These are phyloP conservation scores for Hypoxylon sp. DNA, from an alignment of 2,329 filamentous ascomycete genomes.

Conservation along the genomic window DNA sequence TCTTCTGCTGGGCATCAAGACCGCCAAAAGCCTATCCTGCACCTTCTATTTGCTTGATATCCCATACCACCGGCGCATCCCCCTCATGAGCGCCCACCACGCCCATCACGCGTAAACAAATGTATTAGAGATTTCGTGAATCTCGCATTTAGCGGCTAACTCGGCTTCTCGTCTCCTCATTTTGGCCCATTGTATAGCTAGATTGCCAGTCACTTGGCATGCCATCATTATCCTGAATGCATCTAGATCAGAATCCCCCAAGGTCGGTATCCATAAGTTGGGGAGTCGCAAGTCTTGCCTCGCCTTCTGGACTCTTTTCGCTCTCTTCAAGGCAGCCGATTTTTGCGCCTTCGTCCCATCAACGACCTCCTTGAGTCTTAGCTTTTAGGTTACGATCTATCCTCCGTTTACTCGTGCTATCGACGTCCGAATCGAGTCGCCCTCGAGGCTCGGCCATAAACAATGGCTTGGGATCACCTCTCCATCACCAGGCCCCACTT, in stretches of 20 bases:
- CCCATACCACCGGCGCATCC: constrained; percentile 33
- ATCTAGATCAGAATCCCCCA: constrained; percentile 49
- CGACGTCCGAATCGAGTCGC: constrained; percentile 26
- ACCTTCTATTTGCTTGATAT: constrained; percentile 39
- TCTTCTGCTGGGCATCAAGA: constrained; percentile 42
- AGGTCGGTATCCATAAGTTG: constrained; percentile 49
- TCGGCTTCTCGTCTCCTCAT: constrained; percentile 33
- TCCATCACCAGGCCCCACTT: constrained; percentile 94
- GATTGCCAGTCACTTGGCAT: constrained; percentile 49
- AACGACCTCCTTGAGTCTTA: constrained; percentile 47
- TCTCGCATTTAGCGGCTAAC: constrained; percentile 41
- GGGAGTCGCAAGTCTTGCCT: constrained; percentile 46
- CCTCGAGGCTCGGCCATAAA: constrained; percentile 31
- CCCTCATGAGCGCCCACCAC: constrained; percentile 31
- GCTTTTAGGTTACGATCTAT: constrained; percentile 21
- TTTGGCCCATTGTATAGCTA: constrained; percentile 41
- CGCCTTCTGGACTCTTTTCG: constrained; percentile 41
- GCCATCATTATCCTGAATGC: constrained; percentile 53
- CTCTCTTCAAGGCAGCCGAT: constrained; percentile 40
- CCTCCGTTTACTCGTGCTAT: constrained; percentile 11
- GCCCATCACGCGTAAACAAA: constrained; percentile 41
- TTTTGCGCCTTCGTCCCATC: constrained; percentile 47
- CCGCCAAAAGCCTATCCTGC: constrained; percentile 17
- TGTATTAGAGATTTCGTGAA: constrained; percentile 35
- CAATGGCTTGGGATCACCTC: constrained; percentile 84